Conservation (phyloP, 805 yeast genomes). For the Starmerella davenportii region DNA sequence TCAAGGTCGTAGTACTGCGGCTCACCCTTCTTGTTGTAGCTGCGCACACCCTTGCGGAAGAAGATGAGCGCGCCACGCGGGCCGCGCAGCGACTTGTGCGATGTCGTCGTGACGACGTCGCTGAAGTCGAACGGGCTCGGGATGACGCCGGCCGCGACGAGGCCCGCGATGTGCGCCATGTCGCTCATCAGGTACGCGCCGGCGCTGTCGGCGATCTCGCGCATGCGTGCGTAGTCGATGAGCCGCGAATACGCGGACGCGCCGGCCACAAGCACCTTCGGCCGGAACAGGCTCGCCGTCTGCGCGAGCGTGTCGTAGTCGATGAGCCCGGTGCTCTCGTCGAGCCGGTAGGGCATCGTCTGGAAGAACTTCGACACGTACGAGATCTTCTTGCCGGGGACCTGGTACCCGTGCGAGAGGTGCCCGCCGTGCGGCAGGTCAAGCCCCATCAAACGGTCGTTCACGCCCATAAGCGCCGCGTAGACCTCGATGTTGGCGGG, state of each 20-base stretch:
- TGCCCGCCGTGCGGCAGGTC: conserved; percentile 98
- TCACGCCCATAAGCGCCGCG: conserved; percentile 72
- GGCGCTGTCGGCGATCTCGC: conserved; percentile 75
- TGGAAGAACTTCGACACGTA: conserved; percentile 86
- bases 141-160: conserved; percentile 84
- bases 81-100: conserved; percentile 94
- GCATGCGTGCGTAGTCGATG: conserved; percentile 79
- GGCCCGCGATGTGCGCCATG: conserved; percentile 96
- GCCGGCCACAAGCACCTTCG: conserved; percentile 90
- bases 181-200: conserved; percentile 87
- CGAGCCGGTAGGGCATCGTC: conserved; percentile 91
- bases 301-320: conserved; percentile 77
- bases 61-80: conserved; percentile 98
- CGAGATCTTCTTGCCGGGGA: conserved; percentile 74
- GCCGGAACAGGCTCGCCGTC: conserved; percentile 75
- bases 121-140: conserved; percentile 86
- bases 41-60: conserved; percentile 85
- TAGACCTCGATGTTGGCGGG: conserved; percentile 92
- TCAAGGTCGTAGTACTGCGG: conserved; percentile 76
- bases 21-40: conserved; percentile 64
- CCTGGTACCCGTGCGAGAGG: conserved; percentile 91
- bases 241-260: conserved; percentile 89
- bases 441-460: conserved; percentile 90
- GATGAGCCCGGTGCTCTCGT: conserved; percentile 71
- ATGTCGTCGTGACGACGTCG: conserved; percentile 93